Evolutionary conservation across 2,329 filamentous ascomycete species (phyloP), one percentile per base, ranked within the genome.

Genomic region (Neonectria punicea): DNA sequence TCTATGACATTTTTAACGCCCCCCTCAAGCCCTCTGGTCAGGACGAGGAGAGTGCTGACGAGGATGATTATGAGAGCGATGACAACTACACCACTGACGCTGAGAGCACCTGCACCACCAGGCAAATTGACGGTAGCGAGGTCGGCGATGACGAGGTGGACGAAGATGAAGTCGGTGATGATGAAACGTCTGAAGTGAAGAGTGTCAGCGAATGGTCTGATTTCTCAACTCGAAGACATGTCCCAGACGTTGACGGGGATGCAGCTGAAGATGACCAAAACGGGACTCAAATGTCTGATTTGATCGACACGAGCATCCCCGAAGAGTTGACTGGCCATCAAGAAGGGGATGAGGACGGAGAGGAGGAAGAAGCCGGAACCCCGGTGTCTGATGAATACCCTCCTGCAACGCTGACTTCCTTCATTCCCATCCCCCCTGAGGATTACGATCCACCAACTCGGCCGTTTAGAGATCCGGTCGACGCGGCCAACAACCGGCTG

Each of bases 1-100:
- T 99, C 57, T 98, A 98, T 74, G 94, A 94, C 63, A 93, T 99
- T 53, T 99, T 98, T 81, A 98, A 96, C 74, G 92, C 96, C 63
- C 95, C 96, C 2, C 58, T 77, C 70, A 66, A 75, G 69, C 16
- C 75, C 56, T 61, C 62, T 51, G 53, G 67, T 2, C 60, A 75
- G 13, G 73, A 77, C 1, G 81, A 82, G 8, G 81, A 80, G 44
- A 84, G 80, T 57, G 86, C 84, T 25, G 84, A 85, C 2, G 89
- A 93, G 14, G 90, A 91, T 61, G 89, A 91, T 50, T 92, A 92
- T 69, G 91, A 94, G 70, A 87, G 86, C 2, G 88, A 94, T 69
- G 87, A 83, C 25, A 91, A 93, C 71, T 97, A 96, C 77, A 95
- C 92, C 3, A 97, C 92, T 71, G 93, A 89, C 46, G 93, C 86